Evolutionary conservation across 31 red algal species (phyloP).

Genomic region (Endocladia muricata): DNA sequence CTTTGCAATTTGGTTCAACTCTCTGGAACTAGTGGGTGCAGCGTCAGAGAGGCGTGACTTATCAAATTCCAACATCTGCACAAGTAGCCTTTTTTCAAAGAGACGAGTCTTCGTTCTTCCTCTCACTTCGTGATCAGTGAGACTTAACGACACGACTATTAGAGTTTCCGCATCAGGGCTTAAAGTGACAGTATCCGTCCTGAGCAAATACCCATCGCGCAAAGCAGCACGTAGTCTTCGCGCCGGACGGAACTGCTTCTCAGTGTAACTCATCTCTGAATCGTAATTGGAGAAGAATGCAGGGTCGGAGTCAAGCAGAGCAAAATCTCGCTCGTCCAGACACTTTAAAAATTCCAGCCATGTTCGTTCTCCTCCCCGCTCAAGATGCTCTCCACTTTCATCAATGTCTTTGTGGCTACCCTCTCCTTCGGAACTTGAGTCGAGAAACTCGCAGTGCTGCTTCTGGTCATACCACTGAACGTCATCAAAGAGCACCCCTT

Average conservation of each 20-base stretch:
- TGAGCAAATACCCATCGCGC: conserved; percentile 40
- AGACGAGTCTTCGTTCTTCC: conserved; percentile 53
- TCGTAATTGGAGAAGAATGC: conserved; percentile 71
- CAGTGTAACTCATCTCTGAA: conserved; percentile 56
- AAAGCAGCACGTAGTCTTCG: conserved; percentile 34
- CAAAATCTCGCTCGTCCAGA: conserved; percentile 10
- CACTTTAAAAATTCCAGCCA: conserved; percentile 22
- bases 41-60: conserved; percentile 24
- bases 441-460: neutral
- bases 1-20: neutral
- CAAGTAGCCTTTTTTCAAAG: conserved; percentile 55
- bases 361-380: neutral
- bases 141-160: conserved; percentile 45
- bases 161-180: conserved; percentile 33
- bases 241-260: conserved; percentile 52
- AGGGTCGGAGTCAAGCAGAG: conserved; percentile 30
- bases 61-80: conserved; percentile 80
- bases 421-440: neutral
- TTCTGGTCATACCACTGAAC: neutral
- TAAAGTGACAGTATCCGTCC: conserved; percentile 16
- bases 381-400: neutral
- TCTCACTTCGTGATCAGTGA: conserved; percentile 27
- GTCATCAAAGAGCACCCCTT: neutral
- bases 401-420: neutral
- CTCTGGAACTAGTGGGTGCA: conserved; percentile 4